Evolutionary conservation across 1,284 basidiomycete genomes (phyloP), one percentile per base, ranked within the genome.

Genomic region (Sporisorium reilianum): DNA sequence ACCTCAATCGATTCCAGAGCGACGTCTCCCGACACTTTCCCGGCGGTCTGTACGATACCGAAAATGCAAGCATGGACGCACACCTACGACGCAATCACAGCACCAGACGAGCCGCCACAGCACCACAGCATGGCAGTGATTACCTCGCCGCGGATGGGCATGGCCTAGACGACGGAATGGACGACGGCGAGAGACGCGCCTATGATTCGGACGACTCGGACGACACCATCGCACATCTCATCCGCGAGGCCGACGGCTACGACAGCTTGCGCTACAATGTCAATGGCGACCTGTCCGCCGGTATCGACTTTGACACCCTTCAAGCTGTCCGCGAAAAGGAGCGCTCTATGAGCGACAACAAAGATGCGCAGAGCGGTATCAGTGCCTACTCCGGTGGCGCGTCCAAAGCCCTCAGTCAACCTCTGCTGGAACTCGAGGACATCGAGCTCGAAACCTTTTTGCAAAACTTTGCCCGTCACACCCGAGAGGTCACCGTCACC

Each of bases 371-470:
- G 16, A 68, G 64, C 40, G 45, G 32, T 20, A 26, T 55, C 28
- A 75, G 70, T 23, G 41, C 73, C 18, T 67, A 64, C 56, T 80
- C 78, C 26, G 79, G 79, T 11, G 78, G 78, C 5, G 79, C 79
- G 10, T 56, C 69, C 48, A 65, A 66, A 14, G 61, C 68, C 16
- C 67, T 83, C 28, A 75, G 66, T 36, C 75, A 76, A 51, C 78
- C 81, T 3, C 69, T 84, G 45, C 51, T 81, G 10, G 80, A 83
- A 50, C 80, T 84, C 28, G 83, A 84, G 44, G 78, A 84, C 30
- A 69, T 84, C 23, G 83, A 84, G 48, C 72, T 84, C 30, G 78
- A 84, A 25, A 74, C 64, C 25, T 84, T 84, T 64, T 58, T 84
- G 52, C 74, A 79, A 41, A 82, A 74, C 53, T 84, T 84, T 65